Conservation (phyloP, 2,329 filamentous ascomycete genomes). For the Penicillium freii region DNA sequence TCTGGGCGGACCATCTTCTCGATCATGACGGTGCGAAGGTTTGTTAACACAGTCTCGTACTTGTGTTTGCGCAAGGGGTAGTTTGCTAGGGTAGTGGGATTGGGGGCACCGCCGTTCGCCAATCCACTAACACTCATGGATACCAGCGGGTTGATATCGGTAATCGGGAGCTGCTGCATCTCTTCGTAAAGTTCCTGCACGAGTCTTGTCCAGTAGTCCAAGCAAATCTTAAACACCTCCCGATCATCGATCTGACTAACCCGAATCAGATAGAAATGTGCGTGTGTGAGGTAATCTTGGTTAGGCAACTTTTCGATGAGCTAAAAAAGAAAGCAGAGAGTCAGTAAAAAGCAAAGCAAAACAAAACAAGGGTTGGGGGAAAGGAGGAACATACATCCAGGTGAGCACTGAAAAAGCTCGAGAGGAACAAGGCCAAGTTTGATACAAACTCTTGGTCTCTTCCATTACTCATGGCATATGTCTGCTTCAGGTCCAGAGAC, state of each 20-base stretch:
- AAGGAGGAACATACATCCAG: constrained; percentile 60
- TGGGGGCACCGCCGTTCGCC: constrained; percentile 77
- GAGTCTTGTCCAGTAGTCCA: constrained; percentile 98
- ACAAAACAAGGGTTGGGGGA: neutral
- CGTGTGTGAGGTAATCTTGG: constrained; percentile 88
- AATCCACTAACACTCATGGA: constrained; percentile 70
- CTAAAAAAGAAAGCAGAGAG: constrained; percentile 41
- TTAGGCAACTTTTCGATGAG: constrained; percentile 96
- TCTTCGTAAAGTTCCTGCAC: constrained; percentile 98
- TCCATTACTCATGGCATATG: constrained; percentile 87
- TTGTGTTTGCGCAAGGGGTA: constrained; percentile 97
- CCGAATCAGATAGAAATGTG: constrained; percentile 95
- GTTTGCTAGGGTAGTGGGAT: constrained; percentile 79
- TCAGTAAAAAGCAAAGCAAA: constrained; percentile 13
- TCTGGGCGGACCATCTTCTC: constrained; percentile 99
- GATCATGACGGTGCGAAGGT: constrained; percentile 96
- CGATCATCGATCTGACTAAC: constrained; percentile 98
- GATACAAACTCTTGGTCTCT: constrained; percentile 97
- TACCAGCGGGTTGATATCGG: constrained; percentile 85
- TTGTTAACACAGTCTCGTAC: constrained; percentile 90
- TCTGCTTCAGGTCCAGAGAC: constrained; percentile 82
- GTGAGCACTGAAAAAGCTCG: constrained; percentile 95
- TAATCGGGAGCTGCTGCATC: constrained; percentile 94
- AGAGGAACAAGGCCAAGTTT: constrained; percentile 91
- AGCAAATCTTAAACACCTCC: constrained; percentile 98